Base-by-base conservation (phyloP, 2,329 filamentous ascomycete species). In the Lachnellula subtilissima region DNA sequence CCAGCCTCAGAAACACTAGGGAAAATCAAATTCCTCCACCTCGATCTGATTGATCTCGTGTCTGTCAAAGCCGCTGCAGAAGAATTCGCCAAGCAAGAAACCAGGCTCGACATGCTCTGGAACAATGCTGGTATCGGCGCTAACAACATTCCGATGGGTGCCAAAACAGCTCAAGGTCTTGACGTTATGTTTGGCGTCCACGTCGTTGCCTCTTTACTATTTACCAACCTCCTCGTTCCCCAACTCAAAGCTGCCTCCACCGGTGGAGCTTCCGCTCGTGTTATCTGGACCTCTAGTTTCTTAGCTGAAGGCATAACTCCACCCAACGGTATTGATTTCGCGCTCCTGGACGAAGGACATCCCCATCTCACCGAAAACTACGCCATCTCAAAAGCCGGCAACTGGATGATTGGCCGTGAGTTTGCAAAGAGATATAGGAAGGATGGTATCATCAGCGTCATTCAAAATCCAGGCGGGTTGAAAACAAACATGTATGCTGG, bases 61-160 rank as follows among this genome's bases (percentile, higher is more conserved):
- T 71, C 67, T 5, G 68, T 74, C 54, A 72, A 73, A 54, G 50
- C 55, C 0, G 64, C 71, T 1, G 72, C 64, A 0, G 58, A 70
- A 2, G 58, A 63, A 9, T 75, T 76, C 50, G 53, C 68, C 0
- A 28, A 59, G 2, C 61, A 60, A 19, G 72, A 76, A 58, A 32
- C 39, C 3, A 63, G 61, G 14, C 69, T 76, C 0, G 64, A 76
- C 56, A 69, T 74, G 2, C 65, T 76, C 0, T 72, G 68, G 59
- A 69, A 71, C 55, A 71, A 71, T 53, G 71, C 72, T 22, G 69
- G 66, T 8, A 17, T 54, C 1, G 48, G 28, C 3, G 42, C 15
- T 6, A 6, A 52, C 1, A 60, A 62, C 3, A 3, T 37, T 2
- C 1, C 6, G n/a, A 9, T 23, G 5, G 56, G 61, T 6, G 55